phyloP scores from a whole-genome alignment of 306 rosid genomes.

The Herpetospermum pedunculosum region DNA sequence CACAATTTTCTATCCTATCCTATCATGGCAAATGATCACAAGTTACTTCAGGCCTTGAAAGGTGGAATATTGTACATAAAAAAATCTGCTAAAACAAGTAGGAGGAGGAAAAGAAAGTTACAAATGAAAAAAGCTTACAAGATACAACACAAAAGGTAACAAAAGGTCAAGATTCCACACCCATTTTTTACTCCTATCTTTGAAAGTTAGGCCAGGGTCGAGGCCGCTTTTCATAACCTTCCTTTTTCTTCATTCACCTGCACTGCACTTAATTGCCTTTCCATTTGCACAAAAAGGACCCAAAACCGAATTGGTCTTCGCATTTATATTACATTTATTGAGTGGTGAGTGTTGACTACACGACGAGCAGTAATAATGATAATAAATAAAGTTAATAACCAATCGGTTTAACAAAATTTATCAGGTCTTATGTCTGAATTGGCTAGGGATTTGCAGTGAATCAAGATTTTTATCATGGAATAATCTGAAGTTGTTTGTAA shows the following conservation, averaged over 20 bases:
- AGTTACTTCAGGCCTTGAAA: background rate
- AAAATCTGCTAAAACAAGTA: background rate
- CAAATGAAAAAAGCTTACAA: slow-evolving; percentile 2
- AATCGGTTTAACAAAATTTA: background rate
- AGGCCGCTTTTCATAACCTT: slow-evolving; percentile 10
- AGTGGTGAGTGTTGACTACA: slow-evolving; percentile 4
- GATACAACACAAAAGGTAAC: slow-evolving; percentile 11
- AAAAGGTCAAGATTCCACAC: slow-evolving; percentile 65
- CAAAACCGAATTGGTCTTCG: background rate
- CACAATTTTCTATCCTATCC: background rate
- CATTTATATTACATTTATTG: background rate
- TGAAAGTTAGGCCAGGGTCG: slow-evolving; percentile 42
- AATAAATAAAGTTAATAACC: background rate
- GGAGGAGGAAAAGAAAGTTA: background rate
- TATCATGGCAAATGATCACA: background rate
- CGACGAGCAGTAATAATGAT: background rate
- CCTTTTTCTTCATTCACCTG: slow-evolving; percentile 3
- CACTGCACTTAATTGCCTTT: background rate
- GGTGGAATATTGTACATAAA: background rate
- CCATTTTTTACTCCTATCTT: slow-evolving; percentile 28
- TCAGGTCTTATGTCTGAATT: background rate
- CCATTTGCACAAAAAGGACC: background rate
- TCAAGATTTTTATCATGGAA: background rate
- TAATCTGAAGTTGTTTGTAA: background rate
- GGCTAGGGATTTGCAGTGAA: slow-evolving; percentile 2